Percentiles rank a stretch among this genome's conserved stretches.
These are phyloP conservation scores for Erodium maritimum DNA, from an alignment of 345 rosid species.

Conservation along the genomic window DNA sequence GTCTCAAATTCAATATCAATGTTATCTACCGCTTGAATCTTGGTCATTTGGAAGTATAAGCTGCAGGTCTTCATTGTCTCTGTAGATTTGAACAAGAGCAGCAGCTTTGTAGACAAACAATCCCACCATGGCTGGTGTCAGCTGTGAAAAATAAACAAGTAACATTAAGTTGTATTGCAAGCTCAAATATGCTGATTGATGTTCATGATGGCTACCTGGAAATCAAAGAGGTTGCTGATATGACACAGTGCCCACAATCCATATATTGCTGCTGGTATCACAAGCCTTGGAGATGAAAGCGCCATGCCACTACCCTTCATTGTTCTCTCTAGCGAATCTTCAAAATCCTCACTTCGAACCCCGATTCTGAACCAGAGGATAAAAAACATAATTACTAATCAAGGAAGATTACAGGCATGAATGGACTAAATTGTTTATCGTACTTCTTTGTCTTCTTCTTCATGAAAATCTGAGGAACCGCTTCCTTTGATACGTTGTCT, in stretches of 20 bases:
- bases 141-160: conserved; percentile 24
- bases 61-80: conserved; percentile 80
- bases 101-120: conserved; percentile 94
- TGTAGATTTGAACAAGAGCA: conserved; percentile 78
- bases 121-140: conserved; percentile 85
- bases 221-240: conserved; percentile 51
- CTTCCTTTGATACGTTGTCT: conserved; percentile 62
- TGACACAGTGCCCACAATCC: conserved; percentile 74
- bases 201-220: conserved; percentile 47
- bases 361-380: conserved; percentile 47
- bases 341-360: conserved; percentile 69
- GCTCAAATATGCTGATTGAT: background rate
- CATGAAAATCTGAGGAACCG: conserved; percentile 62
- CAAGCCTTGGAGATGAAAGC: conserved; percentile 86
- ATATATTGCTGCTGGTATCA: conserved; percentile 64
- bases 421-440: background rate
- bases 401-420: background rate
- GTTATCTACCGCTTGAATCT: conserved; percentile 16
- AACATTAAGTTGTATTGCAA: background rate
- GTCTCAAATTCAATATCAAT: background rate
- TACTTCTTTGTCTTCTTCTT: conserved; percentile 66
- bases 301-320: conserved; percentile 61
- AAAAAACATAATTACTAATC: background rate
- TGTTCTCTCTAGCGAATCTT: conserved; percentile 46
- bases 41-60: conserved; percentile 55